Base-by-base conservation (phyloP, 768 basidiomycete species). In the Leccinum variicolor region DNA sequence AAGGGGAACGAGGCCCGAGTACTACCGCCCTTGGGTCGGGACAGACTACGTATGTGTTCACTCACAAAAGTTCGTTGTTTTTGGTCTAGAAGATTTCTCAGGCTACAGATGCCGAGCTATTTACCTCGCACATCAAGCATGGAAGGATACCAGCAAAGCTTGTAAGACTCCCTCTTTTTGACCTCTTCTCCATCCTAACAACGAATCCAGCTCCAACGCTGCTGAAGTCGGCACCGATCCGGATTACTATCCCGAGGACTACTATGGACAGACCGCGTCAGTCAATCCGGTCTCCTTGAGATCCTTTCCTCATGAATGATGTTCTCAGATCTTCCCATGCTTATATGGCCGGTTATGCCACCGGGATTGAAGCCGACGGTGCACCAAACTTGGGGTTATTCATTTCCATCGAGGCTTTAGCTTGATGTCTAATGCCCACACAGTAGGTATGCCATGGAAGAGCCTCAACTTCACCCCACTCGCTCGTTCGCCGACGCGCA, bases 251-350 rank as follows among this genome's bases (percentile, higher is more conserved):
- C 11, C 52, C 28, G 59, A 51, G 9, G 19, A 36, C 19, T 58
- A 61, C 53, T 64, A 58, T 39, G 53, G 31, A 31, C 61, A 51
- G 19, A 5, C 55, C 17, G 43, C 48, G 67, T 69, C 25, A 57
- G 67, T 60, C 21, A 6, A 53, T 54, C n/a, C 0, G 10, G 8
- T 45, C n/a, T 19, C 15, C 46, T 26, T 45, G 26, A 43, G 39
- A 19, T 25, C 23, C 19, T 43, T 8, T 15, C 5, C 34, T 62
- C 53, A 69, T 28, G 13, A 43, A 19, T 43, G 14, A 26, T 26
- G 23, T 49, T 50, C 13, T 28, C 45, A 59, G 58, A 45, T 41
- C 50, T 23, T 41, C 14, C 26, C 17, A 17, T 50, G 6, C 50
- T 19, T 58, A 63, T 28, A 47, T 60, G 58, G 6, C 54, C 21